Evolutionary conservation across 306 rosid genomes (phyloP), one percentile per base, ranked within the genome.

Genomic region (Vigna reflexopilosa): DNA sequence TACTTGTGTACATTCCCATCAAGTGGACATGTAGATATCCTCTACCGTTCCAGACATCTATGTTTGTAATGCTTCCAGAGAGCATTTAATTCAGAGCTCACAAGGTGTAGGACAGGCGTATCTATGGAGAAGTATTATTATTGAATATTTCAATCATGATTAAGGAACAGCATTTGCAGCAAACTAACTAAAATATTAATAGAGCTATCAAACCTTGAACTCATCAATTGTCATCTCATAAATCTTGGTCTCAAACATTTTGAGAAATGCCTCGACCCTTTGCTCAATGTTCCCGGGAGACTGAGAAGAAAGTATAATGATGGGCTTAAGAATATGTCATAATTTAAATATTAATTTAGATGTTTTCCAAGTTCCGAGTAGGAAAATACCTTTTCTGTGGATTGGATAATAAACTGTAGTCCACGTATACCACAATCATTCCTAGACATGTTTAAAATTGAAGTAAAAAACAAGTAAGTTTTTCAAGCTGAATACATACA

Each of bases 191-290:
- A 63, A 70, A 44, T 47, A 70, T 55, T 66, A 72, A 61, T 42
- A 47, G 44, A 73, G 5, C 30, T 38, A 77, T 76, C 86, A 86
- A 68, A 93, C 99, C 96, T 93, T 85, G 88, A 95, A 95, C 68
- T 93, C 99, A 24, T 95, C 97, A 77, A 9, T 26, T 24, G 99
- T 84, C 96, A 95, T 87, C 83, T 89, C 98, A 44, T 57, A 54
- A 42, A 95, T 89, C 74, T 87, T 85, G 69, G 80, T 85, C 89
- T 95, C 98, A 80, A 91, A 91, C 83, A 49, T 85, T 84, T 91
- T 80, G 49, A 93, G 90, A 84, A 95, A 93, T n/a, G 90, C 89
- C 84, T 93, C 93, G 50, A 91, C 94, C 86, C 97, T 93, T 82
- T 85, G 81, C 80, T 90, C 94, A 7, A 95, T 85, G 76, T 77